Percentiles rank a stretch among this genome's conserved stretches.
Conservation (phyloP, 306 rosid species). For the Begonia fuchsioides region DNA sequence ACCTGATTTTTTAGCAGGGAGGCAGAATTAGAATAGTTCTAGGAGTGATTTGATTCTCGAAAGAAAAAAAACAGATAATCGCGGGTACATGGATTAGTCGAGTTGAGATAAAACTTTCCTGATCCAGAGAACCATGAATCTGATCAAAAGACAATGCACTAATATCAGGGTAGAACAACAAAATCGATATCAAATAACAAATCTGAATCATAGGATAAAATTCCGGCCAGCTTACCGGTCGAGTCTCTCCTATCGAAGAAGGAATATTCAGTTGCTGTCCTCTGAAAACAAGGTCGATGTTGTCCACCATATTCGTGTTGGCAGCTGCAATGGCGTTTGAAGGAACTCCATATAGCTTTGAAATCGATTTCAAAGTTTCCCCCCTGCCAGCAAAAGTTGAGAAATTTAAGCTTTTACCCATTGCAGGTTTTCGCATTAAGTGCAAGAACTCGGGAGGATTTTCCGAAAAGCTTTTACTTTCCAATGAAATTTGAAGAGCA, state of each 20-base stretch:
- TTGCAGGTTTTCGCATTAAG: too few species aligned
- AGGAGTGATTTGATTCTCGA: too few species aligned
- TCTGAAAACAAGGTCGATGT: constrained; percentile 9
- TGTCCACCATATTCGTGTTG: constrained; percentile 10
- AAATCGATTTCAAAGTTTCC: constrained; percentile 14
- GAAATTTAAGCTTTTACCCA: background rate
- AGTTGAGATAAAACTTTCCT: constrained; percentile 5
- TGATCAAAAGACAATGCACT: constrained; percentile 3
- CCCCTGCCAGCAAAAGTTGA: constrained; percentile 14
- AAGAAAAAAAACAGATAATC: background rate
- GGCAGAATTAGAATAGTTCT: too few species aligned
- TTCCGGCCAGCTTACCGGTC: constrained; percentile 8
- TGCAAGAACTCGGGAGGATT: too few species aligned
- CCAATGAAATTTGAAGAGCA: too few species aligned
- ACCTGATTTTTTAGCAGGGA: constrained; percentile 7
- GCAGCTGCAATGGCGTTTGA: constrained; percentile 11
- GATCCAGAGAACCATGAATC: constrained; percentile 10
- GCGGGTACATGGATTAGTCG: constrained; percentile 8
- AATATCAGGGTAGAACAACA: background rate
- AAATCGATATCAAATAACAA: background rate
- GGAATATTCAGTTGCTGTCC: constrained; percentile 16
- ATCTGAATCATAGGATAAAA: background rate
- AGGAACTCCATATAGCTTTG: constrained; percentile 14
- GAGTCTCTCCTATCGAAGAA: constrained; percentile 7
- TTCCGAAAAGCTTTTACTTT: background rate